These are phyloP conservation scores for Backusella mclennaniae DNA, from an alignment of 192 early-diverging fungal genomes.

Conservation along the genomic window DNA sequence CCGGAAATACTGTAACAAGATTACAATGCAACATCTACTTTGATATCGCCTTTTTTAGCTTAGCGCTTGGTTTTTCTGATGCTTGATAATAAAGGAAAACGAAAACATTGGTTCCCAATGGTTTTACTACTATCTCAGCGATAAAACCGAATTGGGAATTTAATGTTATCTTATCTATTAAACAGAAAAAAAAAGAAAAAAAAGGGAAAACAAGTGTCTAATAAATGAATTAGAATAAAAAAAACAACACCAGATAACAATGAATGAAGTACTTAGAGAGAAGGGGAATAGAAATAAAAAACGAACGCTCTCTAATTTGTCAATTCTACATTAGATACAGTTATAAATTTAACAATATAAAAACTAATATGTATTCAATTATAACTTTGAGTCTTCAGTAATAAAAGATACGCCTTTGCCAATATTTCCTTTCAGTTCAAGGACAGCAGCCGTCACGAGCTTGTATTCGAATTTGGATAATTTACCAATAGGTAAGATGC, in stretches of 20 bases:
- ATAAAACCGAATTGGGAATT: background rate
- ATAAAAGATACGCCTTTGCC: constrained; percentile 88
- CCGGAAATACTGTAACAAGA: background rate
- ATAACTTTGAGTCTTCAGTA: constrained; percentile 25
- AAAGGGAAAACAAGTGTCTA: background rate
- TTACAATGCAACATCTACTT: background rate
- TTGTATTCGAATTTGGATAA: constrained; percentile 85
- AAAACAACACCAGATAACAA: background rate
- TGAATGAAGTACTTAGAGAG: background rate
- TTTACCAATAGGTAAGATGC: constrained; percentile 79
- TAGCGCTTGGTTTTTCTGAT: background rate
- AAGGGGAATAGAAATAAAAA: background rate
- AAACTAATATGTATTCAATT: background rate
- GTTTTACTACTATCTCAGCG: background rate
- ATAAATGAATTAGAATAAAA: background rate
- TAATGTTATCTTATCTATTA: background rate
- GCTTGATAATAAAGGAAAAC: background rate
- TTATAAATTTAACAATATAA: background rate
- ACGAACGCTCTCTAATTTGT: background rate
- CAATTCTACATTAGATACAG: background rate
- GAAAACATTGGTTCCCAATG: background rate
- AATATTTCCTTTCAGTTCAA: constrained; percentile 94
- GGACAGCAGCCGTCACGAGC: constrained; percentile 76
- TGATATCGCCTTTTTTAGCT: background rate
- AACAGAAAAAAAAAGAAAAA: background rate